Conservation (phyloP, 2,329 filamentous ascomycete genomes). For the Claviceps sp. region DNA sequence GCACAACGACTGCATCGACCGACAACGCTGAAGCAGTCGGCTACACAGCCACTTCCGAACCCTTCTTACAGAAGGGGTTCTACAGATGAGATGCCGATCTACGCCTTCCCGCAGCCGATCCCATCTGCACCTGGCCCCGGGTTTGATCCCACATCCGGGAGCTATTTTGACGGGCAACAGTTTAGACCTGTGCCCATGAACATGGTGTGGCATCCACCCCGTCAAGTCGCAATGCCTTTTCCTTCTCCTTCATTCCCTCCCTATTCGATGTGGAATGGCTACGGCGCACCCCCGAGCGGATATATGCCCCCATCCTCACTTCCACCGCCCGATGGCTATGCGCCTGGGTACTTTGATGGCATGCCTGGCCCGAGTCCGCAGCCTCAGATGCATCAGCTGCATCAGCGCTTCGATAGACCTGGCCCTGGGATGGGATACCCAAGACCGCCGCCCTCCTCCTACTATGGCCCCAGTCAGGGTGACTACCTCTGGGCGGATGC, state of each 20-base stretch:
- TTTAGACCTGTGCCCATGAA: conserved; percentile 9
- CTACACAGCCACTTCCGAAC: conserved; percentile 20
- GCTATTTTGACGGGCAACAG: conserved; percentile 22
- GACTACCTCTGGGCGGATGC: conserved; percentile 30
- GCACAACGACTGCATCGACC: conserved; percentile 16
- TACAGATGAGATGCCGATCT: conserved; percentile 22
- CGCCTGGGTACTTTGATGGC: conserved; percentile 18
- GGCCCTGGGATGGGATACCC: conserved; percentile 28
- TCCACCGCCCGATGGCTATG: conserved; percentile 15
- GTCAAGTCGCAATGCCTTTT: conserved; percentile 11
- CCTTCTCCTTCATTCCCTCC: conserved; percentile 20
- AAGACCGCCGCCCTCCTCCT: not conserved
- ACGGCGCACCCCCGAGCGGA: conserved; percentile 13
- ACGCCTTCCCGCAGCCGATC: conserved; percentile 22
- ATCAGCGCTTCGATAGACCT: conserved; percentile 23
- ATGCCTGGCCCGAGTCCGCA: conserved; percentile 1
- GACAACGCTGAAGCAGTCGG: conserved; percentile 17
- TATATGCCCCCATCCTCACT: conserved; percentile 14
- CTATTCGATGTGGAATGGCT: conserved; percentile 13
- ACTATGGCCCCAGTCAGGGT: not conserved
- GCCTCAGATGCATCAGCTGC: conserved; percentile 18
- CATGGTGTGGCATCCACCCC: conserved; percentile 16
- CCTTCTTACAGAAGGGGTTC: conserved; percentile 17
- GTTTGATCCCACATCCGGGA: conserved; percentile 21
- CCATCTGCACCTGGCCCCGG: conserved; percentile 18